Evolutionary conservation across 179 eudicot genomes (phyloP), one percentile per base, ranked within the genome.

Genomic region (Pouteria campechiana): DNA sequence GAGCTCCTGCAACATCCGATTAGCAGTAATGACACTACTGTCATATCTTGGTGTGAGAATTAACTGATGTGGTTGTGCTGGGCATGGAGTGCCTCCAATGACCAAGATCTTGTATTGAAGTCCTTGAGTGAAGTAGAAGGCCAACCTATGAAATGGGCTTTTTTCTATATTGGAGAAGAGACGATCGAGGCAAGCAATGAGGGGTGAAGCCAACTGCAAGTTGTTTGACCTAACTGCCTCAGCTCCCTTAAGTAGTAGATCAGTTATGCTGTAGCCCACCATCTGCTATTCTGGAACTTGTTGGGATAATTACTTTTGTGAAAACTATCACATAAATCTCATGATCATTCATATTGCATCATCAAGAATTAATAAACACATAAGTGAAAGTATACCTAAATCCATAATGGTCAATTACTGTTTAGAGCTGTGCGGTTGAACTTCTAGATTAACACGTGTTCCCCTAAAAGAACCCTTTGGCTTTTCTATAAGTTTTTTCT

Each of bases 1-100:
- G 16, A 61, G 35, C 54, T 61, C 66, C 35, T 61, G 66, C n/a
- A 61, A 55, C 44, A 61, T 61, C 17, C 54, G 66, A 37, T 46
- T 46, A 12, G 60, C 66, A 9, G 64, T 10, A 13, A 37, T 29
- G 6, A 21, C 20, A 28, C 13, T 49, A 13, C 34, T 15, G 16
- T 12, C 9, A 12, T n/a, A 19, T 25, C 31, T 13, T 6, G 43
- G 39, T n/a, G n/a, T n/a, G n/a, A n/a, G n/a, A n/a, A n/a, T n/a
- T n/a, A n/a, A n/a, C n/a, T n/a, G n/a, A n/a, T n/a, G n/a, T 28
- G 36, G 17, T 12, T 20, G 42, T 7, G 39, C 24, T 0, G 32
- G 15, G 22, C 24, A 33, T 14, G 37, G 14, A 16, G 25, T 3
- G 35, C 20, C 16, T n/a, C n/a, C n/a, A n/a, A n/a, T n/a, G n/a